A percentile compares a stretch with the other conserved stretches of the same genome.
Evolutionary conservation across 2,329 filamentous ascomycete genomes (phyloP).

Genomic region (Cordyceps farinosa): DNA sequence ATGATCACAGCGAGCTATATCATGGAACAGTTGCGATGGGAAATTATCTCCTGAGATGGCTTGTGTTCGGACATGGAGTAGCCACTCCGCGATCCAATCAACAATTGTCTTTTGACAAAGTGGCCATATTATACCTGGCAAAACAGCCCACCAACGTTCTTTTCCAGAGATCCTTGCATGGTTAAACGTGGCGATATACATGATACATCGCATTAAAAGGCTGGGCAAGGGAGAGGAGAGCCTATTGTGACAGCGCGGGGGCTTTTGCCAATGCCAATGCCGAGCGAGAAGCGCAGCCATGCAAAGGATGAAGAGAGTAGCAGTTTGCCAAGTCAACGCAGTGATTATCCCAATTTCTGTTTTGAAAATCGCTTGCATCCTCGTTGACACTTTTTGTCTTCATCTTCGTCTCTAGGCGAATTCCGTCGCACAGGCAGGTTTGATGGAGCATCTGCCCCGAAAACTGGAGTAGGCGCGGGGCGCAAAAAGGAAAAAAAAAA

Average conservation of each 20-base stretch:
- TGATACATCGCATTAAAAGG: not conserved
- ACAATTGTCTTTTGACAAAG: not conserved
- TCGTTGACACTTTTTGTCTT: not conserved
- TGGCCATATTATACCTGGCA: constrained; percentile 9
- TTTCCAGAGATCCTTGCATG: not conserved
- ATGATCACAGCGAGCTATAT: not conserved
- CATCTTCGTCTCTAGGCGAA: not conserved
- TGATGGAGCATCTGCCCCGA: not conserved
- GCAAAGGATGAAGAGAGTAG: not conserved
- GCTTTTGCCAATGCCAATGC: not conserved
- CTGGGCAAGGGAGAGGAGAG: not conserved
- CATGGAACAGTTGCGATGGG: not conserved
- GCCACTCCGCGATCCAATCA: not conserved
- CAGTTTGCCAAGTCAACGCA: too few relatives aligned
- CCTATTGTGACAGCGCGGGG: not conserved
- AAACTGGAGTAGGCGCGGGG: not conserved
- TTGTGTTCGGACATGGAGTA: not conserved
- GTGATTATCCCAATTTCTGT: too few relatives aligned
- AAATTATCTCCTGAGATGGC: not conserved
- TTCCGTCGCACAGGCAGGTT: not conserved
- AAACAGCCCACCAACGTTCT: not conserved
- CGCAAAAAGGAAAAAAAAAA: not conserved
- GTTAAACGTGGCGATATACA: not conserved
- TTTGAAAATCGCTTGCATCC: not conserved
- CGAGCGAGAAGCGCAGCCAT: too few relatives aligned